A percentile compares a stretch with the other conserved stretches of the same genome.
These are phyloP conservation scores for Flaveria trinervia DNA, from an alignment of 129 eudicot species.

Conservation along the genomic window DNA sequence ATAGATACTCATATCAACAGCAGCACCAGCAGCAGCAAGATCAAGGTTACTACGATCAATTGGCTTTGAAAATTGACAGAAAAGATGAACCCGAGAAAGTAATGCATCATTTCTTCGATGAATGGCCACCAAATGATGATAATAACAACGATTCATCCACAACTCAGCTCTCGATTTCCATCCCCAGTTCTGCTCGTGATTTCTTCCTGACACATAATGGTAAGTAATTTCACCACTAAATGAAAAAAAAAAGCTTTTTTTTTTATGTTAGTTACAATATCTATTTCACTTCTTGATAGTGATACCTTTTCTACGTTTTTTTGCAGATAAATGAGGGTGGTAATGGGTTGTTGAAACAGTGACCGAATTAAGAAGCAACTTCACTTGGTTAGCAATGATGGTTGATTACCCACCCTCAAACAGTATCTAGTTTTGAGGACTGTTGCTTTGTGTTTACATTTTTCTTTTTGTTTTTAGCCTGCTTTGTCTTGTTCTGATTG, in stretches of 20 bases:
- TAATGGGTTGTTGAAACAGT: constrained; percentile 25
- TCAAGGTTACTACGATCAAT: constrained; percentile 25
- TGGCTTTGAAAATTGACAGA: constrained; percentile 36
- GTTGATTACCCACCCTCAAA: constrained; percentile 27
- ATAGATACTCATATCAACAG: constrained; percentile 44
- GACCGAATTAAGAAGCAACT: constrained; percentile 14
- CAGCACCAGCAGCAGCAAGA: constrained; percentile 17
- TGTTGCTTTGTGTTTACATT: constrained; percentile 16
- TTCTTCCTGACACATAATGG: constrained; percentile 71
- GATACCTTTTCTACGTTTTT: not conserved
- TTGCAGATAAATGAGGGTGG: constrained; percentile 48
- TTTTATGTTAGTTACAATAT: not conserved
- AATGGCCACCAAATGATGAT: constrained; percentile 61
- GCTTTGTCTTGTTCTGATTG: constrained; percentile 29
- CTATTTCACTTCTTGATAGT: not conserved
- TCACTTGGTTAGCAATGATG: constrained; percentile 28
- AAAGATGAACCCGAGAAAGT: constrained; percentile 67
- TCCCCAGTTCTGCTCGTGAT: constrained; percentile 68
- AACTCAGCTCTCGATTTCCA: constrained; percentile 84
- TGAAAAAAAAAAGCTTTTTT: not conserved
- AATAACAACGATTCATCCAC: constrained; percentile 56
- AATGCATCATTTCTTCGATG: constrained; percentile 93
- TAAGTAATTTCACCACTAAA: constrained; percentile 9
- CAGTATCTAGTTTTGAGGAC: constrained; percentile 26
- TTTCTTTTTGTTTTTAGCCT: constrained; percentile 5